phyloP scores from a whole-genome alignment of 2,329 filamentous ascomycete species.

The Aspergillus fructus region DNA sequence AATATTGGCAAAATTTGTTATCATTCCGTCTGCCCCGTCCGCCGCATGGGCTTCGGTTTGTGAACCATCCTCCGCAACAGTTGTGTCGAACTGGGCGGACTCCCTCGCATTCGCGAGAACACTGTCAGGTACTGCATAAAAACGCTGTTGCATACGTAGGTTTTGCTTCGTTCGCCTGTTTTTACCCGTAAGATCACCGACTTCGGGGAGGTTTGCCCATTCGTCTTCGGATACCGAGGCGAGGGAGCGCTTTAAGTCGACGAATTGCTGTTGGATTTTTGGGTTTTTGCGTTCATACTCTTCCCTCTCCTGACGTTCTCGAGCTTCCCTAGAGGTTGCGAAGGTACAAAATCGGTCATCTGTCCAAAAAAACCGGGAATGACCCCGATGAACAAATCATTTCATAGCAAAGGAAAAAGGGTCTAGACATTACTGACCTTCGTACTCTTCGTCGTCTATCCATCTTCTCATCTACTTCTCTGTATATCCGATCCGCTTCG shows the following conservation, averaged over 20 bases:
- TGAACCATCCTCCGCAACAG: constrained; percentile 75
- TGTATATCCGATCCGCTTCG: constrained; percentile 94
- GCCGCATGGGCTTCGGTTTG: constrained; percentile 46
- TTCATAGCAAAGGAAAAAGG: constrained; percentile 33
- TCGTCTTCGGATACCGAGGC: constrained; percentile 90
- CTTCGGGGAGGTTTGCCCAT: constrained; percentile 93
- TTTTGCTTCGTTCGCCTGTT: constrained; percentile 84
- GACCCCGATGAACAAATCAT: constrained; percentile 65
- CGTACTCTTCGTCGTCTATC: constrained; percentile 80
- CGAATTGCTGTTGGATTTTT: constrained; percentile 97
- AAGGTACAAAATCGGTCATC: constrained; percentile 71
- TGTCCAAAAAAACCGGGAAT: constrained; percentile 61
- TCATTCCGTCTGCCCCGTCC: constrained; percentile 72
- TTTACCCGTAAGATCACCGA: constrained; percentile 93
- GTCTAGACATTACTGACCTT: constrained; percentile 66
- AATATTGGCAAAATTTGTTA: constrained; percentile 98
- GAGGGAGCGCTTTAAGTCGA: constrained; percentile 88
- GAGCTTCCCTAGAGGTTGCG: constrained; percentile 76
- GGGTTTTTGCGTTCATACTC: constrained; percentile 97
- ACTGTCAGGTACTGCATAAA: constrained; percentile 96
- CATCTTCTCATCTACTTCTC: constrained; percentile 96
- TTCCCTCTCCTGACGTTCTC: constrained; percentile 85
- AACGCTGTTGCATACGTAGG: constrained; percentile 65
- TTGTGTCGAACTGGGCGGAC: constrained; percentile 78
- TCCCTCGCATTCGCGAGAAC: constrained; percentile 85